phyloP scores from a whole-genome alignment of 306 rosid genomes.

The Hippophae tibetana region DNA sequence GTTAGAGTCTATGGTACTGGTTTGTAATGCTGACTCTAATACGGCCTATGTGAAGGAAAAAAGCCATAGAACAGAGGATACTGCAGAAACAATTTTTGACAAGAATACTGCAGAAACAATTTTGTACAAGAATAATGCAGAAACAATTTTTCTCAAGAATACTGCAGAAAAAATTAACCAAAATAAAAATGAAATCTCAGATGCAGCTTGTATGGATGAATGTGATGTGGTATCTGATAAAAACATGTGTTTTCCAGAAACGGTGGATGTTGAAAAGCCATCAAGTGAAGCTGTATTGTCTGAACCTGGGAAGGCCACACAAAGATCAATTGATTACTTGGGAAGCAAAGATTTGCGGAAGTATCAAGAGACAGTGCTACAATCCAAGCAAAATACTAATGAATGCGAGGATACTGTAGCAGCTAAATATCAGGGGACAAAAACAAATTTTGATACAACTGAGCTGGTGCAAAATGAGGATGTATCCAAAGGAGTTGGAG shows the following conservation, averaged over 20 bases:
- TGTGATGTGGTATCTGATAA: constrained; percentile 12
- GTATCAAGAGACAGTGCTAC: constrained; percentile 24
- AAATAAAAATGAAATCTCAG: constrained; percentile 22
- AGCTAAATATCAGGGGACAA: constrained; percentile 26
- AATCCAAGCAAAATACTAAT: constrained; percentile 17
- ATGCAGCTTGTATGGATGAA: constrained; percentile 8
- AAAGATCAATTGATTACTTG: constrained; percentile 20
- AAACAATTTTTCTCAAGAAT: no score
- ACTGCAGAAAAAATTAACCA: neutral
- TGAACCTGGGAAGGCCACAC: constrained; percentile 18
- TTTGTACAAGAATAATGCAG: neutral
- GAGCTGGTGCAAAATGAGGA: constrained; percentile 30
- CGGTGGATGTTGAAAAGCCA: constrained; percentile 27
- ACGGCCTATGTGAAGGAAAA: constrained; percentile 27
- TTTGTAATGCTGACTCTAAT: constrained; percentile 20
- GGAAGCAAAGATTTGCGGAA: constrained; percentile 20
- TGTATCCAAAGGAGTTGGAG: constrained; percentile 28
- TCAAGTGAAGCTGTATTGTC: constrained; percentile 19
- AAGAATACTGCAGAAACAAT: neutral
- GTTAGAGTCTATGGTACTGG: constrained; percentile 24
- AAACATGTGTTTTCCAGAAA: constrained; percentile 21
- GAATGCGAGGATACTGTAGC: constrained; percentile 29
- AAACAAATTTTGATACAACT: constrained; percentile 29
- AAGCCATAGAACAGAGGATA: constrained; percentile 20
- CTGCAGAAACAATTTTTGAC: no score